Percentiles rank a stretch among this genome's conserved stretches.
Conservation (phyloP, 306 rosid species). For the Fagus crenata region DNA sequence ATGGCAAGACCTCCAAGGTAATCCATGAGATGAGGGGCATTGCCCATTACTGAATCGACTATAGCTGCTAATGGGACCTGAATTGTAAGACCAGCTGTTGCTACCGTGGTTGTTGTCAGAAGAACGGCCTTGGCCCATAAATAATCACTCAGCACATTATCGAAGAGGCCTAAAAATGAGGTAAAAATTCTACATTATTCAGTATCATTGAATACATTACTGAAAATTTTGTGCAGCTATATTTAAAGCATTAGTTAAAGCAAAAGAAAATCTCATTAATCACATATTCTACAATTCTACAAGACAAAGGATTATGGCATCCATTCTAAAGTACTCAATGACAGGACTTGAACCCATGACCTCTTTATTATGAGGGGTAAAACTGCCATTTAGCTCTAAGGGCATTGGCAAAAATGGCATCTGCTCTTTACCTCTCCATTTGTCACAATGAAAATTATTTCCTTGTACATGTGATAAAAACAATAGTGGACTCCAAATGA, state of each 20-base stretch:
- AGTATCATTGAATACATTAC: background rate
- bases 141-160: slow-evolving; percentile 92
- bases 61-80: slow-evolving; percentile 96
- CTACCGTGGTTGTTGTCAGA: slow-evolving; percentile 91
- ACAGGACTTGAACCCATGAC: background rate
- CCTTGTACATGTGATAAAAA: background rate
- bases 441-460: background rate
- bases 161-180: slow-evolving; percentile 65
- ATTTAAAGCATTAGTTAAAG: too few relatives aligned
- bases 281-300: background rate
- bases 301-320: background rate
- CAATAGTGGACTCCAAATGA: background rate
- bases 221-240: background rate
- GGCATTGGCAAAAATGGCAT: background rate
- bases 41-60: slow-evolving; percentile 72
- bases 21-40: slow-evolving; percentile 71
- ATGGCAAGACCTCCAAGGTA: slow-evolving; percentile 82
- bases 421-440: background rate
- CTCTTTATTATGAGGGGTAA: background rate
- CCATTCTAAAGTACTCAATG: background rate
- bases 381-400: background rate
- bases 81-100: slow-evolving; percentile 92
- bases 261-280: too few relatives aligned
- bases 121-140: slow-evolving; percentile 98
- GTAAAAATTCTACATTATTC: background rate